Percentiles rank a stretch among this genome's conserved stretches.
phyloP scores from a whole-genome alignment of 208 protist species.

The Trypanosomatidae sp. region DNA sequence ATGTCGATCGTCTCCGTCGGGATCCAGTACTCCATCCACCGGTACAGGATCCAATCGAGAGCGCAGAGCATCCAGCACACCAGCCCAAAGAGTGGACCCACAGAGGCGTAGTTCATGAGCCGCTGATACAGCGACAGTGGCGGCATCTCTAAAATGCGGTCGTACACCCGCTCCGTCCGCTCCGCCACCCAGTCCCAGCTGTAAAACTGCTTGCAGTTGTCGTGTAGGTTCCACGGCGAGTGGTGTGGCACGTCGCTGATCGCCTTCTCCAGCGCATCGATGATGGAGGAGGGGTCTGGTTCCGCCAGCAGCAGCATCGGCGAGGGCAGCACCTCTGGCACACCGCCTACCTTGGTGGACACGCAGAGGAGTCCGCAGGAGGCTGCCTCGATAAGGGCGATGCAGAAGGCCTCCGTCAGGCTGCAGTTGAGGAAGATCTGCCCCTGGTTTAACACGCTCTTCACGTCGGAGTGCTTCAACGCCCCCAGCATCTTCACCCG shows the following conservation, averaged over 20 bases:
- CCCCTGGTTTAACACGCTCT: slow-evolving; percentile 92
- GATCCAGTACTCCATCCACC: slow-evolving; percentile 76
- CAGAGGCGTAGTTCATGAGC: slow-evolving; percentile 82
- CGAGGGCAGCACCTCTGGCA: slow-evolving; percentile 97
- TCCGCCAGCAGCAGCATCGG: slow-evolving; percentile 93
- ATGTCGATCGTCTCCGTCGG: slow-evolving; percentile 88
- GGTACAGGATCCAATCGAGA: slow-evolving; percentile 85
- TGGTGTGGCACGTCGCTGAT: slow-evolving; percentile 72
- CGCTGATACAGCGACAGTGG: slow-evolving; percentile 78
- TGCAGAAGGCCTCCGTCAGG: slow-evolving; percentile 99
- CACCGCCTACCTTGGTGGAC: slow-evolving; percentile 96
- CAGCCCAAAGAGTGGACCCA: slow-evolving; percentile 88
- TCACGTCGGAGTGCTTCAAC: slow-evolving; percentile 91
- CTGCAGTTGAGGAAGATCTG: slow-evolving; percentile 99
- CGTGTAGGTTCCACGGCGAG: slow-evolving; percentile 86
- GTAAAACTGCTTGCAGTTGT: slow-evolving; percentile 92
- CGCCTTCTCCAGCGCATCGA: slow-evolving; percentile 68
- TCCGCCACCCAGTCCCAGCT: slow-evolving; percentile 95
- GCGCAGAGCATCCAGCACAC: slow-evolving; percentile 89
- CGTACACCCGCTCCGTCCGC: slow-evolving; percentile 94
- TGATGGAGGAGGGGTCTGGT: slow-evolving; percentile 81
- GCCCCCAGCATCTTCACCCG: slow-evolving; percentile 96
- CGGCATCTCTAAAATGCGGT: slow-evolving; percentile 65
- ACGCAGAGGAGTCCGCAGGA: slow-evolving; percentile 94
- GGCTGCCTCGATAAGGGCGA: slow-evolving; percentile 98